Evolutionary conservation across 257 asterid species (phyloP).

Genomic region (Solanum pinnatisectum): DNA sequence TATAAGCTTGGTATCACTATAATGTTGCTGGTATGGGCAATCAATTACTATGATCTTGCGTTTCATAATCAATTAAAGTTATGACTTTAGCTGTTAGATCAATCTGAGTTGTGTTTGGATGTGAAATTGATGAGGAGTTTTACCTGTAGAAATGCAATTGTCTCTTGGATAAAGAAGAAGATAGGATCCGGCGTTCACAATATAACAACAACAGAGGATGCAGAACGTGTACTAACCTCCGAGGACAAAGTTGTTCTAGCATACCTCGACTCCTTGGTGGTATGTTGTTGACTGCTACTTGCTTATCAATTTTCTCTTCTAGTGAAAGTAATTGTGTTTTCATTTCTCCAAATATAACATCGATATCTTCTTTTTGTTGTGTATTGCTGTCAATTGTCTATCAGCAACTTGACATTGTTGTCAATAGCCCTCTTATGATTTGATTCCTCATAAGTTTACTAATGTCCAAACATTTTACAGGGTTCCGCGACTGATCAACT

Average conservation of each 20-base stretch:
- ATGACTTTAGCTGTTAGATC: background rate
- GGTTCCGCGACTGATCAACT: slow-evolving; percentile 66
- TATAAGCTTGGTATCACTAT: background rate
- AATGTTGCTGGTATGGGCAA: background rate
- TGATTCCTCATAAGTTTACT: background rate
- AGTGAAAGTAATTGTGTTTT: background rate
- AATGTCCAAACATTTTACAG: slow-evolving; percentile 19
- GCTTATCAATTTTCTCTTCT: background rate
- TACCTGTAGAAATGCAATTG: slow-evolving; percentile 65
- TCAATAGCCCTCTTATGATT: background rate
- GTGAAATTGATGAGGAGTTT: background rate
- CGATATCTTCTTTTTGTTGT: background rate
- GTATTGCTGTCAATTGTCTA: background rate
- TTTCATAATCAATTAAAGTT: background rate
- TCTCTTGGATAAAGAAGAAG: slow-evolving; percentile 86
- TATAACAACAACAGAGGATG: slow-evolving; percentile 60
- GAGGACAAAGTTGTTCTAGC: slow-evolving; percentile 60
- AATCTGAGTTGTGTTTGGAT: too few species aligned
- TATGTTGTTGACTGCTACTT: slow-evolving; percentile 6
- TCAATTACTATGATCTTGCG: background rate
- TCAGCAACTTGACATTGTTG: background rate
- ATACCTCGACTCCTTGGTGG: slow-evolving; percentile 67
- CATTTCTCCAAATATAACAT: background rate
- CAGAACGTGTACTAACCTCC: slow-evolving; percentile 54
- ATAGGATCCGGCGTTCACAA: slow-evolving; percentile 55